These are phyloP conservation scores for Platanthera guangdongensis DNA, from an alignment of 106 monocot species.

Conservation along the genomic window DNA sequence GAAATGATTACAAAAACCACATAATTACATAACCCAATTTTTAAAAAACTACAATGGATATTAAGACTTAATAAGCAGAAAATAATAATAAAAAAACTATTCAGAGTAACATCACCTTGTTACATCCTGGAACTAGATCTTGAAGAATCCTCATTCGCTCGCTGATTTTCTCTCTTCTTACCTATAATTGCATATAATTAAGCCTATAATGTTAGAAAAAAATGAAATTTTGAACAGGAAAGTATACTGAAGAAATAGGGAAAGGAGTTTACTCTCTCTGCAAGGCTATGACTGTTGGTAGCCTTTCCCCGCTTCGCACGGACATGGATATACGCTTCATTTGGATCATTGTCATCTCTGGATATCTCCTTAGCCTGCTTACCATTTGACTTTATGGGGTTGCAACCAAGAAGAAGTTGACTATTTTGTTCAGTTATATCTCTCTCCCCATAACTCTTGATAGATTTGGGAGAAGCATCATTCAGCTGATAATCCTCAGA, in stretches of 20 bases:
- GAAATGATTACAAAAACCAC: not conserved
- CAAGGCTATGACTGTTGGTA: conserved; percentile 88
- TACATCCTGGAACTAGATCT: conserved; percentile 91
- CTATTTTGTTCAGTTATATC: conserved; percentile 29
- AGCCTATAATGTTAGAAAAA: not conserved
- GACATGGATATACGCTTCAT: conserved; percentile 65
- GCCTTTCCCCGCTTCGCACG: conserved; percentile 84
- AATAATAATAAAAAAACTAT: not conserved
- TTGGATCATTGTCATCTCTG: conserved; percentile 18
- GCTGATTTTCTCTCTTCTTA: conserved; percentile 90
- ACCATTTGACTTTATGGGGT: conserved; percentile 5
- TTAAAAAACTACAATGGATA: not conserved
- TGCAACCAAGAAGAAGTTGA: conserved; percentile 4
- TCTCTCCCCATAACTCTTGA: conserved; percentile 15
- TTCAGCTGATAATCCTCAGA: conserved; percentile 19
- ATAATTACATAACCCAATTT: not conserved
- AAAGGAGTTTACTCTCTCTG: conserved; percentile 56
- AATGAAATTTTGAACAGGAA: not conserved
- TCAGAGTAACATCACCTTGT: conserved; percentile 37
- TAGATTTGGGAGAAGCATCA: conserved; percentile 14
- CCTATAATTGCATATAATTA: conserved; percentile 21
- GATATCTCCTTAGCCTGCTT: conserved; percentile 22
- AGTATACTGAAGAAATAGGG: not conserved
- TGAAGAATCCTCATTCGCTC: conserved; percentile 90
- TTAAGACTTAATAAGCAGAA: not conserved